These are phyloP conservation scores for Lepiota venenata DNA, from an alignment of 768 basidiomycete species.

Conservation along the genomic window DNA sequence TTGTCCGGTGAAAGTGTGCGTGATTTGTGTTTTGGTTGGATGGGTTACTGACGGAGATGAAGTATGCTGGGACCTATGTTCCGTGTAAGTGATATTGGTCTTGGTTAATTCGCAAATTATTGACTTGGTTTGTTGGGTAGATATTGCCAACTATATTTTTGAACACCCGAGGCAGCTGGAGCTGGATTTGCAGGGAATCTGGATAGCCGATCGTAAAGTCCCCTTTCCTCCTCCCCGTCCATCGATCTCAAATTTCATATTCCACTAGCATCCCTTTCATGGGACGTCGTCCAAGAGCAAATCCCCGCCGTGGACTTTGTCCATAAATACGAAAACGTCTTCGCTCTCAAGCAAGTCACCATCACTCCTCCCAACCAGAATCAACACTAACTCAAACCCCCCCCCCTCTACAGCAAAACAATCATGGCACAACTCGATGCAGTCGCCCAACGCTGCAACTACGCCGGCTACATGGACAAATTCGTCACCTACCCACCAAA, in stretches of 20 bases:
- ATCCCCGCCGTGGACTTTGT: conserved; percentile 76
- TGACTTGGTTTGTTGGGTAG: conserved; percentile 27
- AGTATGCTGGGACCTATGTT: conserved; percentile 69
- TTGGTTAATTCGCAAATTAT: neutral
- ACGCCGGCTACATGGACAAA: conserved; percentile 57
- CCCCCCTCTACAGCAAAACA: conserved; percentile 41
- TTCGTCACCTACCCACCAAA: conserved; percentile 66
- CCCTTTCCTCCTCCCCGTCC: neutral
- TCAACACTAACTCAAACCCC: neutral
- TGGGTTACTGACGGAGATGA: neutral
- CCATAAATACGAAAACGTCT: conserved; percentile 66
- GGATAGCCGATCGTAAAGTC: conserved; percentile 69
- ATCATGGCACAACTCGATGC: conserved; percentile 59
- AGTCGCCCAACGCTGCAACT: conserved; percentile 53
- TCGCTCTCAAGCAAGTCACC: conserved; percentile 68
- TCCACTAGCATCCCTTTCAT: conserved; percentile 50
- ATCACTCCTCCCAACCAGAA: neutral
- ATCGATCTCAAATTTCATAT: neutral
- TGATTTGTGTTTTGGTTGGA: conserved; percentile 5
- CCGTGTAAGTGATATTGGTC: conserved; percentile 40
- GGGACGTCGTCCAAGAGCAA: conserved; percentile 61
- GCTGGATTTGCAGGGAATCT: conserved; percentile 64
- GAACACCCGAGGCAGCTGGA: conserved; percentile 49
- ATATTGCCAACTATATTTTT: conserved; percentile 75
- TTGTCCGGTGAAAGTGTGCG: conserved; percentile 74